Percentiles rank a stretch among this genome's conserved stretches.
Evolutionary conservation across 2,329 filamentous ascomycete genomes (phyloP).

Genomic region (Ceratocystis cacaofunesta): DNA sequence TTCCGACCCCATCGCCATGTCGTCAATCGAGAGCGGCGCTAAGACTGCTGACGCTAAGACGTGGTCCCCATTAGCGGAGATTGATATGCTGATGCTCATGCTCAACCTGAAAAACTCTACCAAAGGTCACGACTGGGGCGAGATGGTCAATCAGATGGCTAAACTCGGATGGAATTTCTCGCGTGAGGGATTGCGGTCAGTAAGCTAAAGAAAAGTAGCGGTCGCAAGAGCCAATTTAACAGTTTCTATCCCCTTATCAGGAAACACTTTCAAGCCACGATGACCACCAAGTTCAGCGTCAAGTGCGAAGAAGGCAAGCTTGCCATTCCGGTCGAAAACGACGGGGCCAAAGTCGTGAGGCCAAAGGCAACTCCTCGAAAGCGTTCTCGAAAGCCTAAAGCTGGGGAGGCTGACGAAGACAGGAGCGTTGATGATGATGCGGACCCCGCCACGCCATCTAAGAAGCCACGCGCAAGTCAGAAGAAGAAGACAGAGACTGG

Average conservation of each 20-base stretch:
- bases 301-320: neutral
- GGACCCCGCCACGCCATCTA: neutral
- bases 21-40: neutral
- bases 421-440: neutral
- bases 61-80: constrained; percentile 7
- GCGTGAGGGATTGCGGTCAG: constrained; percentile 4
- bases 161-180: constrained; percentile 4
- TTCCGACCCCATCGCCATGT: neutral
- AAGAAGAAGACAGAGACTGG: neutral
- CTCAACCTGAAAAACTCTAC: constrained; percentile 1
- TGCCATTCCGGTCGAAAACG: neutral
- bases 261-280: constrained; percentile 5
- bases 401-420: neutral
- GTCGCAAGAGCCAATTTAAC: neutral
- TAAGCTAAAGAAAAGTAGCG: neutral
- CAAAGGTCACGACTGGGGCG: constrained; percentile 4
- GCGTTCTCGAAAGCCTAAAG: neutral
- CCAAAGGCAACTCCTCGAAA: neutral
- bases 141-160: neutral
- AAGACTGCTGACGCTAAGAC: neutral
- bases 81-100: constrained; percentile 9
- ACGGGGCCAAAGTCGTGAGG: neutral
- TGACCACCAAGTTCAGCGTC: neutral
- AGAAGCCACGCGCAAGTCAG: neutral
- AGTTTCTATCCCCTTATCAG: neutral